Base-by-base conservation (phyloP, 441 rosid genomes). In the Erysimum cheiri region DNA sequence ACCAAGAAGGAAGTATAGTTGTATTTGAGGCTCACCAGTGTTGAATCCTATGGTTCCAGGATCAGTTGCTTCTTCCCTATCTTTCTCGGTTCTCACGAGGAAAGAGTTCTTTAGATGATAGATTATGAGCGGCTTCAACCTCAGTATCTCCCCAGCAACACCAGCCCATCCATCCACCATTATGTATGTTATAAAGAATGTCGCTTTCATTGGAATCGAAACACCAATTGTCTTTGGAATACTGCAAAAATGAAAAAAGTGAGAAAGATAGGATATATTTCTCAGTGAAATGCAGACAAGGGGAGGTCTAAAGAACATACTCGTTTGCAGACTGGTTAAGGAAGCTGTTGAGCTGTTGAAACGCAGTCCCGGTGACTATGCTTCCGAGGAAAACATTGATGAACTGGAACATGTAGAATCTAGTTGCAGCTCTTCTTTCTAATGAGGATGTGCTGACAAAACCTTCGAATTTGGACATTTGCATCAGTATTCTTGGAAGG, bases 141-240 rank as follows among this genome's bases (percentile, higher is more conserved):
- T 84, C 64, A 95, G 60, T 74, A 92, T 92, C 82, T 95, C 99
- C 35, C 83, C 97, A 46, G 99, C 99, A 29, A 88, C 90, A 46
- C 99, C 98, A 41, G 99, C 99, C 99, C 99, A 95, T 44, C 99
- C 99, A 72, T 90, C 99, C 62, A 94, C 99, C 99, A 94, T 93
- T 63, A 94, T 88, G 37, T 85, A 94, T n/a, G 97, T 89, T 67
- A 94, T 88, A 82, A 94, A 94, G 84, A 94, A 94, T 1, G 98
- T 94, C 6, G 97, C 99, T 68, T 88, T 88, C 88, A 86, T 86
- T 13, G 99, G 99, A 72, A 95, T 92, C 14, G 98, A 88, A 39
- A 79, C 82, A 11, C 99, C 99, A 6, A 95, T 83, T 46, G 96
- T 92, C 80, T 77, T 85, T 19, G 98, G 97, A 67, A 94, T 92